phyloP scores from a whole-genome alignment of 441 rosid genomes.

The Jatropha multifida region DNA sequence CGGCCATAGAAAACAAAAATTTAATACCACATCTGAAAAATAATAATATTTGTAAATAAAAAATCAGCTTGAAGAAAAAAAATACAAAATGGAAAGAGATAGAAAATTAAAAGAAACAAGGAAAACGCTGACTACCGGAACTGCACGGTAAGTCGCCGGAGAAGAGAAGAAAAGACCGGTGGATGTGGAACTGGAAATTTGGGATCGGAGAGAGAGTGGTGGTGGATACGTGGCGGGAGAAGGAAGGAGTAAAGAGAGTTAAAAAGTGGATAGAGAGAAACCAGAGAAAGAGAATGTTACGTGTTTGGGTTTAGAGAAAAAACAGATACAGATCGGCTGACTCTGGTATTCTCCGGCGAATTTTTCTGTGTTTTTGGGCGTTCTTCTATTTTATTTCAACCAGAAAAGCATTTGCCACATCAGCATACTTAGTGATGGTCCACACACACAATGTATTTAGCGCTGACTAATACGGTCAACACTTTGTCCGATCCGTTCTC shows the following conservation, averaged over 20 bases:
- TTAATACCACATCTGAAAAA: slow-evolving; percentile 1
- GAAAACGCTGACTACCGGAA: neutral
- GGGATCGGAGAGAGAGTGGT: slow-evolving; percentile 11
- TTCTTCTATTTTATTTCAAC: no score
- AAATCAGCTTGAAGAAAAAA: neutral
- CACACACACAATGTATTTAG: no score
- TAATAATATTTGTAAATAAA: neutral
- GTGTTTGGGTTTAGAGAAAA: neutral
- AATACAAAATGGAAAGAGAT: neutral
- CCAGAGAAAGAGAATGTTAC: neutral
- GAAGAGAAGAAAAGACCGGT: neutral
- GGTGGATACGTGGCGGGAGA: neutral
- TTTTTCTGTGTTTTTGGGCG: slow-evolving; percentile 12
- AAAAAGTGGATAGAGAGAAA: neutral
- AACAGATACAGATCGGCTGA: slow-evolving; percentile 21
- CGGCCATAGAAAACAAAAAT: slow-evolving; percentile 49
- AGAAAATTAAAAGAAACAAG: neutral
- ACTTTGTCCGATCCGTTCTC: no score
- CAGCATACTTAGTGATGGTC: neutral
- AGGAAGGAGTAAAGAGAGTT: neutral
- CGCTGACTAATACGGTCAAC: neutral
- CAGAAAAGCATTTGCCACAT: neutral
- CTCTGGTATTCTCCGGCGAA: slow-evolving; percentile 31
- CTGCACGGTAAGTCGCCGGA: neutral
- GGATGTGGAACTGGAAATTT: neutral